Base-by-base conservation (phyloP, 2,329 filamentous ascomycete genomes). In the Penicillium sp. region DNA sequence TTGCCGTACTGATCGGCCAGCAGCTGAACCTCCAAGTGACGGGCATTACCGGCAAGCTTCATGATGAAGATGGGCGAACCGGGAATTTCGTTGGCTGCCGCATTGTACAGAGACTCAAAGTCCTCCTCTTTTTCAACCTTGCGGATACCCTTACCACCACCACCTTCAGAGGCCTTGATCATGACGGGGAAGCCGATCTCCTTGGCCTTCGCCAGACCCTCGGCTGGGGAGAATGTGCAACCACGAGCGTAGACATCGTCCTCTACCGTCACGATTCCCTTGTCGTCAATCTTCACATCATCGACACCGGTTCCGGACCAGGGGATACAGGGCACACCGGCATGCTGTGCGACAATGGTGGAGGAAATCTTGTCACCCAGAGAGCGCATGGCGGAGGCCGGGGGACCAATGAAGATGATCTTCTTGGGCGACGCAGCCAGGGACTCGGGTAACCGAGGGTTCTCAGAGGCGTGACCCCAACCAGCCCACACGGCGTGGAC, bases 31-130 rank as follows among this genome's bases (percentile, higher is more conserved):
- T 98, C 93, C 74, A 98, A 77, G 79, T 98, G 93, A 59, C 93
- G 80, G 32, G 93, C 93, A 67, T 95, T 95, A 60, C 91, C 93
- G 40, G 93, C 93, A 54, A 98, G 78, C 82, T 98, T 96, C 93
- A 98, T 98, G 75, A 98, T 95, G 80, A 98, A 98, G 73, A 98
- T 98, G 59, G 94, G 93, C 24, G 93, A 98, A 39, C 94, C 94
- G 9, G 93, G 94, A 58, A 98, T 97, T 72, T 98, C 94, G 70
- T 86, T 95, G 4, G 93, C 90, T 18, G 94, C 93, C 37, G 91
- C 93, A 72, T 94, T 93, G 79, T 97, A 98, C 37, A 97, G 77
- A 59, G 79, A 77, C 66, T 86, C 79, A 63, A 98, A 98, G 54
- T 86, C 84, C 34, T 91, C 85, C 68, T 95, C 90, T 51, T 77